Conservation (phyloP, 2,329 filamentous ascomycete genomes). For the Hypoxylon sp. region DNA sequence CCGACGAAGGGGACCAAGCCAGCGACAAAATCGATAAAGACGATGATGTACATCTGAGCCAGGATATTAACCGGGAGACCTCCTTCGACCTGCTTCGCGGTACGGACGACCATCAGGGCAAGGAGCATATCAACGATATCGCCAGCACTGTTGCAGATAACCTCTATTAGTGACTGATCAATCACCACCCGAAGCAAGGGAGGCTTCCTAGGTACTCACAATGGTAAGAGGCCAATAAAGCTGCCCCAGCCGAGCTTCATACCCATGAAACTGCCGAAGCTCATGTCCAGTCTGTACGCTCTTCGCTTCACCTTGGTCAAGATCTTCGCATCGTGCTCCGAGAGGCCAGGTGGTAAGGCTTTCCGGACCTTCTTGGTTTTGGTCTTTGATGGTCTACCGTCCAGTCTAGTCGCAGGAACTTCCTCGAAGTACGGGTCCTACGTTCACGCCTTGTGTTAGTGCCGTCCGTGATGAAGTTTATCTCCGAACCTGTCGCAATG, state of each 20-base stretch:
- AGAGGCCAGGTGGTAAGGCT: constrained; percentile 84
- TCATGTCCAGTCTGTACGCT: constrained; percentile 88
- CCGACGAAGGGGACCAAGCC: constrained; percentile 81
- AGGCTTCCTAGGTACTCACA: constrained; percentile 65
- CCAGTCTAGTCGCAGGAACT: constrained; percentile 78
- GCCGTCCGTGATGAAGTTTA: constrained; percentile 49
- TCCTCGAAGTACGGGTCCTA: constrained; percentile 93
- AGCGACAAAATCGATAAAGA: constrained; percentile 78
- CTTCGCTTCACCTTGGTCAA: constrained; percentile 87
- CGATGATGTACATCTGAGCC: constrained; percentile 83
- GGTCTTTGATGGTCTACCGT: constrained; percentile 69
- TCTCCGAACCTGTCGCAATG: neutral
- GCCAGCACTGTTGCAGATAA: constrained; percentile 68
- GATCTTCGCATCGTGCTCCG: constrained; percentile 82
- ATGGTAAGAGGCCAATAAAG: constrained; percentile 85
- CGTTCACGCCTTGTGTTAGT: constrained; percentile 29
- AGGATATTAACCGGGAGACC: constrained; percentile 74
- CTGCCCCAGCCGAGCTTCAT: constrained; percentile 90
- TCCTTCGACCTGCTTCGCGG: constrained; percentile 80
- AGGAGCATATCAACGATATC: constrained; percentile 80
- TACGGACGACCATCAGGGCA: constrained; percentile 79
- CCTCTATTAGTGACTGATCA: constrained; percentile 33
- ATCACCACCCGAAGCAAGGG: neutral
- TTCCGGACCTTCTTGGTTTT: constrained; percentile 89
- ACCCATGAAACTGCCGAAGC: constrained; percentile 83